phyloP scores from a whole-genome alignment of 2,329 filamentous ascomycete species.

The Pseudogymnoascus sp. region DNA sequence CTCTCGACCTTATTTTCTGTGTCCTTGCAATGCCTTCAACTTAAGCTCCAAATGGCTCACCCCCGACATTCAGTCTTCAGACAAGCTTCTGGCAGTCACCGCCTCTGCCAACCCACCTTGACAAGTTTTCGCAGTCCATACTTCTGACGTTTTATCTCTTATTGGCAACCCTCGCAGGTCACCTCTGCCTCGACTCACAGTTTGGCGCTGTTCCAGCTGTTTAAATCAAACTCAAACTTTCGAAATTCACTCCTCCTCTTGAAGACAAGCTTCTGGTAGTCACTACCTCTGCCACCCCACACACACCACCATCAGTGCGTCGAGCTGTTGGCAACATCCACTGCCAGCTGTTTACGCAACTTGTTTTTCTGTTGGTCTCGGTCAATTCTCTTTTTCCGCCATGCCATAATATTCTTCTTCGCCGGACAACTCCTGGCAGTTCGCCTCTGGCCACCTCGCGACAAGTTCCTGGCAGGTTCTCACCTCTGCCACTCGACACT shows the following conservation, averaged over 20 bases:
- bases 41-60: background rate
- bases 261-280: background rate
- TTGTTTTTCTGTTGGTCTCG: background rate
- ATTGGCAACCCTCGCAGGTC: background rate
- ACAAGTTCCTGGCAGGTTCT: background rate
- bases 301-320: background rate
- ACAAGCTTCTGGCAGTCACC: background rate
- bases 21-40: background rate
- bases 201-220: background rate
- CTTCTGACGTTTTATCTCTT: background rate
- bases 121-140: background rate
- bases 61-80: background rate
- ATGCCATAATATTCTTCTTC: background rate
- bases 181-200: background rate
- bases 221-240: background rate
- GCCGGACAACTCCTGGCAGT: background rate
- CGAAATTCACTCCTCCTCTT: background rate
- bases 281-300: background rate
- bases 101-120: background rate
- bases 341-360: too few species aligned
- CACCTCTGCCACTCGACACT: background rate
- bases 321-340: too few species aligned
- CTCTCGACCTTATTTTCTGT: background rate
- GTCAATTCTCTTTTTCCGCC: background rate
- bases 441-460: background rate